Base-by-base conservation (phyloP, 2,329 filamentous ascomycete species). In the Penicillium sp. region DNA sequence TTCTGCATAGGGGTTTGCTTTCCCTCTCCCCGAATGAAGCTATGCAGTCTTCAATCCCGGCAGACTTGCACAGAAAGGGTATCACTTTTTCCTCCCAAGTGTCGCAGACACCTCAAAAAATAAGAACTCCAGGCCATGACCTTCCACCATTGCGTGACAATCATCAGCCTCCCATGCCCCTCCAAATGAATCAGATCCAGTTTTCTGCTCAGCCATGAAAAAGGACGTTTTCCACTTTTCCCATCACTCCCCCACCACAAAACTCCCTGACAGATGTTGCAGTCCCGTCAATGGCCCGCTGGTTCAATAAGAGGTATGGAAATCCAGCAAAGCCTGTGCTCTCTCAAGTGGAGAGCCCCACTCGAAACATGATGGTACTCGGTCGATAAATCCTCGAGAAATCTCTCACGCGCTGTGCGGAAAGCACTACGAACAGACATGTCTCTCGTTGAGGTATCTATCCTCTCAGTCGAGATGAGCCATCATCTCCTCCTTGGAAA, bases 401-500 rank as follows among this genome's bases (percentile, higher is more conserved):
- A 18, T 67, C 31, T 60, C 60, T 69, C 66, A 65, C 59, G 61
- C 60, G 66, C 59, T 56, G 61, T 67, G 68, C 65, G 69, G 63
- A 58, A 63, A 61, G 67, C 64, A 70, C 69, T 68, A 71, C 69
- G 65, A 71, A 70, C 66, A 72, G 62, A 70, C 66, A 63, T 75
- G 60, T 66, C 67, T 61, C 67, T 76, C 71, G 64, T 73, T 62
- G 71, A 57, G 64, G 63, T 58, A 58, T 60, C 45, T 55, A 58
- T 20, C 69, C 67, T 72, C 77, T 92, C 89, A 99, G 79, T 99
- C 94, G 77, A 99, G 82, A 76, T 92, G 91, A 56, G 94, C 94
- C 80, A 96, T 90, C 94, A 99, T 97, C 75, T 97, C 91, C 69
- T 94, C 89, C 81, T 92, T 96, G 69, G 89, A 81, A 80, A 99